Conservation (phyloP, 2,329 filamentous ascomycete species). For the Ceratocystis ficicola region DNA sequence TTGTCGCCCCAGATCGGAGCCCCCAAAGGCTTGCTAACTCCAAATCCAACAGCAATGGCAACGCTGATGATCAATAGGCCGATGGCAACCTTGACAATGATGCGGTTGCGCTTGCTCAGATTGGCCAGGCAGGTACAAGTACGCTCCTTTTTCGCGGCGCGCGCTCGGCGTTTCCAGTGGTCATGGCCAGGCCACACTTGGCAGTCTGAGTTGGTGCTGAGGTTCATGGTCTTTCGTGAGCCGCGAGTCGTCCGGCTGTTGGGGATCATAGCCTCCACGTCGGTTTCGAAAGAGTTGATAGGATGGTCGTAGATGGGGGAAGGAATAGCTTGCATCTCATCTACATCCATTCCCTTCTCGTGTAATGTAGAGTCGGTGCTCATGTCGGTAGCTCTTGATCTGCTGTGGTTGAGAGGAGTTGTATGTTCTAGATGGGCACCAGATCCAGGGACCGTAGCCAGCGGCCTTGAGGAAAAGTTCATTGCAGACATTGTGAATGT, state of each 20-base stretch:
- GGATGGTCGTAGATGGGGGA: slow-evolving; percentile 31
- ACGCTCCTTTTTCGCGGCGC: slow-evolving; percentile 41
- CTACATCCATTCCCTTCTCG: slow-evolving; percentile 27
- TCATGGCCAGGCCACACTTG: slow-evolving; percentile 49
- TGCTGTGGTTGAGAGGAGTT: slow-evolving; percentile 13
- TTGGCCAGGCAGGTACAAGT: slow-evolving; percentile 43
- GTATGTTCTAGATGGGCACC: slow-evolving; percentile 12
- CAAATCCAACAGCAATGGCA: slow-evolving; percentile 46
- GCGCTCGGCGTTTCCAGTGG: slow-evolving; percentile 49
- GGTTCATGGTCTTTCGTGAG: slow-evolving; percentile 30
- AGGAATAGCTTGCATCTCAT: slow-evolving; percentile 36
- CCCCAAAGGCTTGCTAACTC: slow-evolving; percentile 48
- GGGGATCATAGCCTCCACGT: slow-evolving; percentile 44
- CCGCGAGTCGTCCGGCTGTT: slow-evolving; percentile 26
- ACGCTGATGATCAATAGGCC: slow-evolving; percentile 41
- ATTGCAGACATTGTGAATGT: slow-evolving; percentile 10
- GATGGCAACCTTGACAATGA: slow-evolving; percentile 44
- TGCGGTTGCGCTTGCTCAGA: slow-evolving; percentile 42
- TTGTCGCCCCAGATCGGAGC: slow-evolving; percentile 45
- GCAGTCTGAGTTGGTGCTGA: slow-evolving; percentile 38
- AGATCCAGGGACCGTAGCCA: slow-evolving; percentile 13
- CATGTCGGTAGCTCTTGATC: slow-evolving; percentile 18
- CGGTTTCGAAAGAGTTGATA: slow-evolving; percentile 45
- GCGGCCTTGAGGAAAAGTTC: slow-evolving; percentile 10
- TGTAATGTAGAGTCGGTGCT: slow-evolving; percentile 22